Conservation (phyloP, 2,329 filamentous ascomycete species). For the Neodidymelliopsis sp. region DNA sequence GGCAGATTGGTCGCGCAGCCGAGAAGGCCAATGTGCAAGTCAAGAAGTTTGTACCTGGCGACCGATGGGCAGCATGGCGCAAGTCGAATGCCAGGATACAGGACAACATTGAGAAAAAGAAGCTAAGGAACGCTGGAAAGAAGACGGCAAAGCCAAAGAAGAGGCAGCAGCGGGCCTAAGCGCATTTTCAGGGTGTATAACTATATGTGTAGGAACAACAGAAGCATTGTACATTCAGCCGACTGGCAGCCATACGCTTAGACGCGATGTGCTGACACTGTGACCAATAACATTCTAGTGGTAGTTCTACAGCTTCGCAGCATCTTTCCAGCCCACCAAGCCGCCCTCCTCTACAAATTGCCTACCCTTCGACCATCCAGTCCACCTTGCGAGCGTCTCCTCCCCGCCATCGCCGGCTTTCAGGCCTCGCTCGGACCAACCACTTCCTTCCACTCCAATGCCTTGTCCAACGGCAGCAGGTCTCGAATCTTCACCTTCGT, state of each 20-base stretch:
- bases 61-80: slow-evolving; percentile 71
- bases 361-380: slow-evolving; percentile 75
- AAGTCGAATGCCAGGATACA: slow-evolving; percentile 62
- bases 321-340: slow-evolving; percentile 55
- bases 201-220: slow-evolving; percentile 32
- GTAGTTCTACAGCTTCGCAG: slow-evolving; percentile 36
- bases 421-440: slow-evolving; percentile 69
- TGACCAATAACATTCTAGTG: too few species aligned
- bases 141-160: slow-evolving; percentile 41
- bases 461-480: slow-evolving; percentile 66
- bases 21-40: slow-evolving; percentile 67
- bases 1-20: slow-evolving; percentile 70
- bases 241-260: slow-evolving; percentile 1
- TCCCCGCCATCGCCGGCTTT: slow-evolving; percentile 76
- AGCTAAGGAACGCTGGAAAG: slow-evolving; percentile 57
- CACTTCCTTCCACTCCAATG: slow-evolving; percentile 68
- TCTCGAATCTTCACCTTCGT: slow-evolving; percentile 54
- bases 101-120: slow-evolving; percentile 63
- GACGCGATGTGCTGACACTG: too few species aligned
- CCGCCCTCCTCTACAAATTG: slow-evolving; percentile 68
- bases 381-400: slow-evolving; percentile 72
- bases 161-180: slow-evolving; percentile 28
- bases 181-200: slow-evolving; percentile 26
- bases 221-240: slow-evolving; percentile 19
- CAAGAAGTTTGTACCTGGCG: slow-evolving; percentile 62